Conservation (phyloP, 345 rosid genomes). For the Syzygium jambos region DNA sequence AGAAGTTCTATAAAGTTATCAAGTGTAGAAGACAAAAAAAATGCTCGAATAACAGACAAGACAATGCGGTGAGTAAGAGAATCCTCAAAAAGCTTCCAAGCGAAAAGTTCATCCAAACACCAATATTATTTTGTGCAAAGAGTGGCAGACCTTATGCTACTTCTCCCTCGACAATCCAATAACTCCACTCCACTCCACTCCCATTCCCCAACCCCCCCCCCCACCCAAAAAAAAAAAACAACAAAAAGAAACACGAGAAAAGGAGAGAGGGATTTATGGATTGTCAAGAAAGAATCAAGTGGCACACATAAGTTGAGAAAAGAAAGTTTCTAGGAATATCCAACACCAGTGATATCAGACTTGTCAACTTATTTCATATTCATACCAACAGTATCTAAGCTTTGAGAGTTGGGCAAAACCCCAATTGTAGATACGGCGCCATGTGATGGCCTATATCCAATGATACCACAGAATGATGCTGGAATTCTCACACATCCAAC, state of each 20-base stretch:
- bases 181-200: neutral
- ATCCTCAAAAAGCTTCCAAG: neutral
- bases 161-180: neutral
- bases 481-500: conserved; percentile 70
- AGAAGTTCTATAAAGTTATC: neutral
- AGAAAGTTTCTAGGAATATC: neutral
- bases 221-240: neutral
- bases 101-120: neutral
- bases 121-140: neutral
- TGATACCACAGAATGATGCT: conserved; percentile 85
- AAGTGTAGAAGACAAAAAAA: neutral
- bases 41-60: neutral
- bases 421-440: conserved; percentile 69
- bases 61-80: neutral
- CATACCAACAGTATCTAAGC: conserved; percentile 81
- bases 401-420: conserved; percentile 74
- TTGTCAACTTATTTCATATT: neutral
- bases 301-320: neutral
- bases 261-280: neutral
- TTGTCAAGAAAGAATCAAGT: neutral
- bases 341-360: neutral
- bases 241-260: neutral
- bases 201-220: neutral
- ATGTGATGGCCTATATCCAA: conserved; percentile 90
- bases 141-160: neutral